Evolutionary conservation across 2,329 filamentous ascomycete species (phyloP), one percentile per base, ranked within the genome.

Genomic region (Curvularia verruculosa): DNA sequence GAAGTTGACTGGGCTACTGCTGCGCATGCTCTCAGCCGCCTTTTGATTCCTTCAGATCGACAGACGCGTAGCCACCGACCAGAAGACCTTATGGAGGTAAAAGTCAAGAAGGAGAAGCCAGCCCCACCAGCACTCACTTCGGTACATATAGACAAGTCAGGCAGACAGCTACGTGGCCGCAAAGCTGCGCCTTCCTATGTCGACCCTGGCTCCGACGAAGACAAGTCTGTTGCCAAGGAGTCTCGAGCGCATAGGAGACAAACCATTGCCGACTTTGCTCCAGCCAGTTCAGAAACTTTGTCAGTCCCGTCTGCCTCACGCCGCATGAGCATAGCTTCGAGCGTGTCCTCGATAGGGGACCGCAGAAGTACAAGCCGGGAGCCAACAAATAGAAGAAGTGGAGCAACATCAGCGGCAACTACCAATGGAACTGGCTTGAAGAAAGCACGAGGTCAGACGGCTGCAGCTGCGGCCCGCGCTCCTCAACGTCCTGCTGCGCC

Each of bases 1-100:
- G 89, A 93, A 43, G 89, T 98, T 0, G 84, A 90, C 41, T 98
- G 94, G 95, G 85, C 88, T 0, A 84, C 89, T 26, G 92, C 93
- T n/a, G 85, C 91, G 0, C 85, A 91, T 66, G 92, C 96, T 72
- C 79, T 98, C 12, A 90, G 87, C 68, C 92, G 91, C 71, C 75
- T 96, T 4, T 83, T 98, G 21, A 89, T 97, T 54, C 95, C 94
- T 0, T 82, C 81, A 0, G 83, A 89, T 63, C 85, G 92, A 3
- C 86, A 92, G 65, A 92, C 89, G 0, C 83, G 83, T 50, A 96
- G 92, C 77, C 91, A 85, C 75, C 89, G 82, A 29, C 84, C 88
- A 8, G 90, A 96, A 65, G 92, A 97, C 44, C 82, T 98, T 6
- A 84, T 52, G 78, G 87, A 65, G 78, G 82, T 60, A 79, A 89